Conservation (phyloP, 2,329 filamentous ascomycete genomes). For the Cordyceps farinosa region DNA sequence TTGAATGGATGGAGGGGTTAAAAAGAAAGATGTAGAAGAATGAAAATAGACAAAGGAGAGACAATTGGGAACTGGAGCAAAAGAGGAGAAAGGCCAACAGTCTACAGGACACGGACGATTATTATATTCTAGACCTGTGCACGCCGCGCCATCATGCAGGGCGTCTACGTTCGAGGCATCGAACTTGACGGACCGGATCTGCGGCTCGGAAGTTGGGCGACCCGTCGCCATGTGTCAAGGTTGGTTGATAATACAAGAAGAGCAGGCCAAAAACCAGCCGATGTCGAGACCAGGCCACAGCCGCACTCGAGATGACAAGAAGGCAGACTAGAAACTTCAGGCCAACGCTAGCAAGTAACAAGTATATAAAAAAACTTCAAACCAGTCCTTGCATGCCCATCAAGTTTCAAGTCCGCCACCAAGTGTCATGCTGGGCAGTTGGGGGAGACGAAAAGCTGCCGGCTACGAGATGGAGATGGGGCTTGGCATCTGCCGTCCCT, state of each 20-base stretch:
- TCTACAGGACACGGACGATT: neutral
- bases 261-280: neutral
- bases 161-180: neutral
- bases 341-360: neutral
- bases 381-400: neutral
- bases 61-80: neutral
- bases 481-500: neutral
- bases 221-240: neutral
- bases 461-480: neutral
- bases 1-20: slow-evolving; percentile 17
- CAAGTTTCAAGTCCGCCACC: slow-evolving; percentile 9
- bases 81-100: neutral
- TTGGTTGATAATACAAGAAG: neutral
- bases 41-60: slow-evolving; percentile 17
- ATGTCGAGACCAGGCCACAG: neutral
- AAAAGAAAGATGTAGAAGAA: neutral
- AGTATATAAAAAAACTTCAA: neutral
- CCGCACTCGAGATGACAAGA: slow-evolving; percentile 5
- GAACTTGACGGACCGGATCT: neutral
- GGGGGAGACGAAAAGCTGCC: neutral
- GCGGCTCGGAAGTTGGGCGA: slow-evolving; percentile 11
- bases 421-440: neutral
- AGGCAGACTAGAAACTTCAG: neutral
- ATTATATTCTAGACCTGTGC: slow-evolving; percentile 8
- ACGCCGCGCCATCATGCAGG: neutral